Conservation (phyloP, 139 green algal genomes). For the Dunaliella primolecta region DNA sequence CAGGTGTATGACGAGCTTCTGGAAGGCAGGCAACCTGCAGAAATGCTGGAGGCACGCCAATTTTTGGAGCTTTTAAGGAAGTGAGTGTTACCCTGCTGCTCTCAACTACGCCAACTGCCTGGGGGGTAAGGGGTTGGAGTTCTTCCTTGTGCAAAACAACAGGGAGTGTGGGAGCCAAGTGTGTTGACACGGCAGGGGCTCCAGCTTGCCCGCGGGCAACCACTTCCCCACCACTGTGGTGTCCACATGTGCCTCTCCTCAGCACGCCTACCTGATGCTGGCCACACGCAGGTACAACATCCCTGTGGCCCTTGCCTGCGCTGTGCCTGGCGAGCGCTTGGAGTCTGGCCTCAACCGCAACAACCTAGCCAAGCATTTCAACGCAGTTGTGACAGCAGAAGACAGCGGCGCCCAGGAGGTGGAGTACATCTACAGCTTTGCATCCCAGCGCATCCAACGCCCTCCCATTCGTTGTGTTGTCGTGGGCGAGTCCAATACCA, state of each 20-base stretch:
- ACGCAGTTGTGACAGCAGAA: slow-evolving; percentile 76
- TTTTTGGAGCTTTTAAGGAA: slow-evolving; percentile 78
- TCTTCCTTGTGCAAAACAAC: too few species aligned
- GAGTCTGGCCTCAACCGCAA: slow-evolving; percentile 39
- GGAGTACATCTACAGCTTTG: slow-evolving; percentile 69
- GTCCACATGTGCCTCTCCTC: too few species aligned
- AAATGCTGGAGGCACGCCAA: slow-evolving; percentile 45
- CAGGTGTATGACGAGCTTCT: slow-evolving; percentile 32
- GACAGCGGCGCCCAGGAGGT: slow-evolving; percentile 57
- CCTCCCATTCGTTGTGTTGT: slow-evolving; percentile 89
- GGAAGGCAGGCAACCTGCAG: slow-evolving; percentile 29
- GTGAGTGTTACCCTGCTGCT: background rate
- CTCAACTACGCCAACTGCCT: too few species aligned
- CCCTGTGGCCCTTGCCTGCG: slow-evolving; percentile 74
- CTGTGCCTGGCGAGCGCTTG: slow-evolving; percentile 48
- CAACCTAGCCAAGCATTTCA: slow-evolving; percentile 60
- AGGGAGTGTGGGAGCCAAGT: too few species aligned
- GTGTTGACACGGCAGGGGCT: too few species aligned
- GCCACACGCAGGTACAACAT: slow-evolving; percentile 41
- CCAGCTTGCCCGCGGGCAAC: too few species aligned
- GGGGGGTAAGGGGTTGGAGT: too few species aligned
- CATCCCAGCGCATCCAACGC: slow-evolving; percentile 64
- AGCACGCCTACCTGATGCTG: too few species aligned
- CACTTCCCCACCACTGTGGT: too few species aligned
- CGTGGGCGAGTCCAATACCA: slow-evolving; percentile 78